phyloP scores from a whole-genome alignment of 257 asterid species.

The Mitragyna speciosa region DNA sequence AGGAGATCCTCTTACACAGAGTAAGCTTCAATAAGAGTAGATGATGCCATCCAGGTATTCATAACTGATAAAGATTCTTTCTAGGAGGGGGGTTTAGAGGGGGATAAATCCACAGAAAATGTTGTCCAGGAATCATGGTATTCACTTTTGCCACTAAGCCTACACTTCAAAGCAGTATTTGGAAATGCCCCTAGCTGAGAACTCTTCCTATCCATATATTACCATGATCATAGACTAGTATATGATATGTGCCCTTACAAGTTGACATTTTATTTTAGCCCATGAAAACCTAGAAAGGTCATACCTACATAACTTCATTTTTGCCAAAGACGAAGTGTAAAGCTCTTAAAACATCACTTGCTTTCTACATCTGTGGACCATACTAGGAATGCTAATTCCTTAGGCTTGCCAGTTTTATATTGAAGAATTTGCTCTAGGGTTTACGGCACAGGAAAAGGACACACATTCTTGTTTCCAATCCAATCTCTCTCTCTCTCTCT shows the following conservation, averaged over 20 bases:
- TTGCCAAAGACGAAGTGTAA: not conserved
- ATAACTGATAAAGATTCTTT: no score
- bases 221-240: not conserved
- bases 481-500: not conserved
- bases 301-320: no score
- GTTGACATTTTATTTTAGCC: not conserved
- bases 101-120: no score
- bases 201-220: not conserved
- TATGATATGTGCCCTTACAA: not conserved
- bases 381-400: not conserved
- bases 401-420: not conserved
- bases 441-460: not conserved
- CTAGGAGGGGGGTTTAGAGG: no score
- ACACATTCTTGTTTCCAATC: not conserved
- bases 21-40: no score
- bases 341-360: not conserved
- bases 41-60: no score
- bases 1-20: no score
- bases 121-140: no score
- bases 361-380: not conserved
- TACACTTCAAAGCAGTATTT: no score
- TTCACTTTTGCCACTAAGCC: no score
- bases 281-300: not conserved
- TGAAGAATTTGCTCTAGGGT: not conserved
- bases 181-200: not conserved